These are phyloP conservation scores for Ophiostoma sp. DNA, from an alignment of 2,329 filamentous ascomycete species.

Conservation along the genomic window DNA sequence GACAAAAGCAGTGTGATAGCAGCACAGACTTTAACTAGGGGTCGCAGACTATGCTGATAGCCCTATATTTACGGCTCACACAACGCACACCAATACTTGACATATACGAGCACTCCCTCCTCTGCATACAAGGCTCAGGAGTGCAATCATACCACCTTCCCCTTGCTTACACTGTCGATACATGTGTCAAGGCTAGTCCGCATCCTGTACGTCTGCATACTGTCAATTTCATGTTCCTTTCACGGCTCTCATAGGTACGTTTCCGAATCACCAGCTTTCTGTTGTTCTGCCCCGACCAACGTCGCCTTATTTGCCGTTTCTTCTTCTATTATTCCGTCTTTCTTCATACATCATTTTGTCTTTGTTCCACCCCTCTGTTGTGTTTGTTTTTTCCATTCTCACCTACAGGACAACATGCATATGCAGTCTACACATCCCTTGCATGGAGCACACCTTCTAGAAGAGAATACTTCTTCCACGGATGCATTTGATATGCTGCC, in stretches of 20 bases:
- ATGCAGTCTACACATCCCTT: not conserved
- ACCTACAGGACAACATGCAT: slow-evolving; percentile 8
- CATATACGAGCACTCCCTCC: not conserved
- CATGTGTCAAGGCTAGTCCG: not conserved
- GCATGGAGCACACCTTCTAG: slow-evolving; percentile 12
- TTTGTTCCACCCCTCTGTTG: not conserved
- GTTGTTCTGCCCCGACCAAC: too few relatives aligned
- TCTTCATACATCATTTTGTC: not conserved
- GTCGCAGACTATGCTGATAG: not conserved
- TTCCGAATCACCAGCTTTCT: not conserved
- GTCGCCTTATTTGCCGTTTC: not conserved
- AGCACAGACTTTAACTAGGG: too few relatives aligned
- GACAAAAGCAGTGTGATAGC: too few relatives aligned
- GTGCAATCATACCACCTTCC: not conserved
- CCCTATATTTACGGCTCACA: not conserved
- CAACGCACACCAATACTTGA: not conserved
- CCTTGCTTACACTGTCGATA: not conserved
- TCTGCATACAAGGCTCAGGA: not conserved
- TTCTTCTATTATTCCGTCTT: not conserved
- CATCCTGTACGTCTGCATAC: not conserved
- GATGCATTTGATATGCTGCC: not conserved
- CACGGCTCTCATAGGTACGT: not conserved
- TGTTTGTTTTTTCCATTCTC: slow-evolving; percentile 5
- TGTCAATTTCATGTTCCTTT: not conserved
- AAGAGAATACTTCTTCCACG: not conserved